phyloP scores from a whole-genome alignment of 257 asterid species.

The Penstemon eatonii region DNA sequence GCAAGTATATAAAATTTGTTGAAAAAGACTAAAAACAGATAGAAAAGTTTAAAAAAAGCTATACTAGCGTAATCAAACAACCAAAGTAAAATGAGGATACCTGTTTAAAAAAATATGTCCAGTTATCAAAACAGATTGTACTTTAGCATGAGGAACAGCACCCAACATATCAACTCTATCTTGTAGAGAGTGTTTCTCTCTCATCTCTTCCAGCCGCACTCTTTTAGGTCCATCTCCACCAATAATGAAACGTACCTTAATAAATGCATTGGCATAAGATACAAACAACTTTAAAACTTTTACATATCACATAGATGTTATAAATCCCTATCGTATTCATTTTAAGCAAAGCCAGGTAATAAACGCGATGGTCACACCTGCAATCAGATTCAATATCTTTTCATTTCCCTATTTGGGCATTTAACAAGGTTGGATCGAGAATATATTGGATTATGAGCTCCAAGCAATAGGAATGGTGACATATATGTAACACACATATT shows the following conservation, averaged over 20 bases:
- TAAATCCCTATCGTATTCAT: neutral
- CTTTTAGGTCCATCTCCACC: slow-evolving; percentile 99
- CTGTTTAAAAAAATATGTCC: slow-evolving; percentile 94
- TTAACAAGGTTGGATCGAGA: too few relatives aligned
- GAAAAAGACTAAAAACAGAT: neutral
- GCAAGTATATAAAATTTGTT: neutral
- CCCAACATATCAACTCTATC: slow-evolving; percentile 98
- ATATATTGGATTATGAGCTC: too few relatives aligned
- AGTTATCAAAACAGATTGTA: slow-evolving; percentile 73
- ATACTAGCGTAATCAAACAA: slow-evolving; percentile 6
- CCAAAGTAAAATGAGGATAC: slow-evolving; percentile 33
- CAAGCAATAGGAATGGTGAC: neutral
- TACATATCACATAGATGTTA: slow-evolving; percentile 3
- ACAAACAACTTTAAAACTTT: slow-evolving; percentile 8
- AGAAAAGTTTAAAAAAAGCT: neutral
- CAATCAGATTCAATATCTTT: neutral
- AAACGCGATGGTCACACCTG: neutral
- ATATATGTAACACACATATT: neutral
- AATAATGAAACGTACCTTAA: slow-evolving; percentile 83
- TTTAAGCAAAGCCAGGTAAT: neutral
- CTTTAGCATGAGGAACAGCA: slow-evolving; percentile 97
- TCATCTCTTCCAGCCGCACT: slow-evolving; percentile 95
- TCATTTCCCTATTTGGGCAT: too few relatives aligned
- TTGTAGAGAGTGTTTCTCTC: slow-evolving; percentile 96
- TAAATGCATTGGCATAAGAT: slow-evolving; percentile 23